Percentiles rank a stretch among this genome's conserved stretches.
These are phyloP conservation scores for Phytophthora boehmeriae DNA, from an alignment of 352 stramenopile species.

Conservation along the genomic window DNA sequence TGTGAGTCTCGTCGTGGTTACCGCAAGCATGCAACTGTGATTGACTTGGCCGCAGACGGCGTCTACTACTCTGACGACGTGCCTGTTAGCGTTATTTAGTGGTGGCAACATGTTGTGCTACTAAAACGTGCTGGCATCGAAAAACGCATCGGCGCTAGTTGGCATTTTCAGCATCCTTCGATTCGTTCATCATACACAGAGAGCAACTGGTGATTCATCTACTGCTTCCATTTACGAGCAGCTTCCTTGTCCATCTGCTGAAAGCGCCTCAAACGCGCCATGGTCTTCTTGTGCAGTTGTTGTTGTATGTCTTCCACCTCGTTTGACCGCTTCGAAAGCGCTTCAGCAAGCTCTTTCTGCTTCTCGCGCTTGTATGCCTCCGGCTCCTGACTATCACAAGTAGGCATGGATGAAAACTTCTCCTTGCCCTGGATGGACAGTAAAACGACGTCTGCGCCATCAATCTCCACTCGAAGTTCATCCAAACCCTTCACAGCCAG, in stretches of 20 bases:
- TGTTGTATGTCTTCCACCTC: conserved; percentile 62
- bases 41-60: no score
- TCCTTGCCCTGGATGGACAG: conserved; percentile 21
- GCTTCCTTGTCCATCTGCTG: conserved; percentile 21
- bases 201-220: neutral
- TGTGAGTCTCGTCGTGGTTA: no score
- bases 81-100: no score
- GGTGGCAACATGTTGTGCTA: neutral
- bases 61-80: no score
- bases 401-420: conserved; percentile 13
- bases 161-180: neutral
- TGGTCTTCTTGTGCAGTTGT: conserved; percentile 59
- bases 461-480: conserved; percentile 43
- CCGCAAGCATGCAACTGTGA: neutral
- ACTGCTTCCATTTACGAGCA: conserved; percentile 23
- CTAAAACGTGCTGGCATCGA: neutral
- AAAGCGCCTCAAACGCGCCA: conserved; percentile 52
- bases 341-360: conserved; percentile 47
- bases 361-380: conserved; percentile 47
- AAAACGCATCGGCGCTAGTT: conserved; percentile 5
- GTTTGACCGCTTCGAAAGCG: conserved; percentile 44
- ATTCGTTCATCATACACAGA: neutral
- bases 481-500: conserved; percentile 52
- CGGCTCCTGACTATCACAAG: conserved; percentile 26
- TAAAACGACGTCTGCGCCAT: conserved; percentile 52